Conservation (phyloP, 108 stramenopile species). For the Stephanodiscus triporus region DNA sequence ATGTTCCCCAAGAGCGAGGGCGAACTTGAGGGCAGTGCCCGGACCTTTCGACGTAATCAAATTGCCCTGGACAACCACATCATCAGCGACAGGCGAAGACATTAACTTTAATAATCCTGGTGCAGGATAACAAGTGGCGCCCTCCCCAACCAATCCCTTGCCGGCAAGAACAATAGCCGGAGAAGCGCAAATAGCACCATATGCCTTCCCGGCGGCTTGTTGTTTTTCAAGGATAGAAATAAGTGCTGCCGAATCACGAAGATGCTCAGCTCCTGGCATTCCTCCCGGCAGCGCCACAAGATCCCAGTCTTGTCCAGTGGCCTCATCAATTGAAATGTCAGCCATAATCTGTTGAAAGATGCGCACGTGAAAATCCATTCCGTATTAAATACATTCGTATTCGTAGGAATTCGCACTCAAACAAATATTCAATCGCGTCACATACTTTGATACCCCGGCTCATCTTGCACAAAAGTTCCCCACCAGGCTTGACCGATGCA, state of each 20-base stretch:
- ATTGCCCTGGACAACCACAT: conserved; percentile 75
- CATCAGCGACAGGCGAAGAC: conserved; percentile 51
- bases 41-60: conserved; percentile 81
- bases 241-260: conserved; percentile 72
- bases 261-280: conserved; percentile 84
- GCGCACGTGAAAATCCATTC: background rate
- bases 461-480: conserved; percentile 84
- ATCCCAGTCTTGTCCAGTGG: conserved; percentile 84
- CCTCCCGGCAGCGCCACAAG: conserved; percentile 83
- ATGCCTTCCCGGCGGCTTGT: conserved; percentile 57
- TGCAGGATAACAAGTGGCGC: conserved; percentile 93
- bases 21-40: conserved; percentile 79
- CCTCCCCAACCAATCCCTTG: conserved; percentile 68
- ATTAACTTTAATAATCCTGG: conserved; percentile 68
- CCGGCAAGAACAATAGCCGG: conserved; percentile 85
- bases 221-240: conserved; percentile 78
- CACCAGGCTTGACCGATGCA: conserved; percentile 86
- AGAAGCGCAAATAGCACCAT: conserved; percentile 88
- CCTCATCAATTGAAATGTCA: conserved; percentile 85
- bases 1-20: conserved; percentile 52
- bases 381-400: background rate
- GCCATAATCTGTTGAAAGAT: conserved; percentile 63
- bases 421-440: background rate
- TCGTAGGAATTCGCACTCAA: background rate
- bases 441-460: conserved; percentile 80